Evolutionary conservation across 1,284 basidiomycete species (phyloP).

Genomic region (Malassezia dermatis): DNA sequence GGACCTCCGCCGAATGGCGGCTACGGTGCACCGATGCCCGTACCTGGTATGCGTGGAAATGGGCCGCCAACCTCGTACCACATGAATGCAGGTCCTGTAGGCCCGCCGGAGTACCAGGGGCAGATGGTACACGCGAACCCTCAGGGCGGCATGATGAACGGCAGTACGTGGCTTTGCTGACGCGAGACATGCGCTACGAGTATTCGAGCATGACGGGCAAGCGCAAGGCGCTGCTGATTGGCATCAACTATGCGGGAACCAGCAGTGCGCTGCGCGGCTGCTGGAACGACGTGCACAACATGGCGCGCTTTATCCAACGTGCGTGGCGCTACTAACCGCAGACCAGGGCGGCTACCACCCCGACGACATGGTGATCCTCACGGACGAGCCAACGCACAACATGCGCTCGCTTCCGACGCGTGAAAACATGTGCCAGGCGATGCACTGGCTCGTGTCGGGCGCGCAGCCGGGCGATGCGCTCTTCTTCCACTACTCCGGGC

Average conservation of each 20-base stretch:
- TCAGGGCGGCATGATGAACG: conserved; percentile 34
- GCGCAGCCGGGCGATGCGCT: conserved; percentile 44
- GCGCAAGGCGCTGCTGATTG: conserved; percentile 46
- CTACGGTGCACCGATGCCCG: conserved; percentile 20
- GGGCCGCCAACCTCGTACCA: conserved; percentile 25
- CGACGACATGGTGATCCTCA: conserved; percentile 47
- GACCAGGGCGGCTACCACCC: conserved; percentile 38
- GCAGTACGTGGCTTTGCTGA: conserved; percentile 13
- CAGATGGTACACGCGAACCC: conserved; percentile 29
- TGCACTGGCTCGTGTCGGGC: conserved; percentile 45
- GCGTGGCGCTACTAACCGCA: conserved; percentile 1
- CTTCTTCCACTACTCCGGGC: conserved; percentile 46
- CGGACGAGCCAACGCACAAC: conserved; percentile 33
- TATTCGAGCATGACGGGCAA: conserved; percentile 45
- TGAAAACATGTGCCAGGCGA: conserved; percentile 44
- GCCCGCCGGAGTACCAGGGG: conserved; percentile 34
- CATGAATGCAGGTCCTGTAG: conserved; percentile 21
- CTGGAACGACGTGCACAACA: conserved; percentile 46
- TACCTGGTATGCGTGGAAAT: conserved; percentile 20
- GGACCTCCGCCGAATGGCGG: conserved; percentile 17
- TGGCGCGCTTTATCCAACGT: conserved; percentile 38
- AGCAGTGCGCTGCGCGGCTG: conserved; percentile 41
- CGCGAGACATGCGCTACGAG: conserved; percentile 29
- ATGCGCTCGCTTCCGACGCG: conserved; percentile 42
- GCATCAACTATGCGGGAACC: conserved; percentile 44